Evolutionary conservation across 805 yeast genomes (phyloP).

Genomic region (Jamesozyma jinghongensis): DNA sequence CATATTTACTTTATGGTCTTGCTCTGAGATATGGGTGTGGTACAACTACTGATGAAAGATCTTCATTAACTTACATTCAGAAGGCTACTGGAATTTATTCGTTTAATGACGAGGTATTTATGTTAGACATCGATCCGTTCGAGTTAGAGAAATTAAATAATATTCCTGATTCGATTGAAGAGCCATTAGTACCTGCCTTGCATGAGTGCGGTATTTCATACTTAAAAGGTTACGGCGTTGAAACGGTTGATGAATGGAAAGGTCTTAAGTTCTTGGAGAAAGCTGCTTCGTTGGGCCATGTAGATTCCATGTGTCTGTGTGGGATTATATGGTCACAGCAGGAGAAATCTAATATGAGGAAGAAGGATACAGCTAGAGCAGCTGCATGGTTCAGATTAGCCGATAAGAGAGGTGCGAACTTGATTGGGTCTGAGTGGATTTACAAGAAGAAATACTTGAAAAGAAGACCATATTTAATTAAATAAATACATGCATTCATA

Average conservation of each 20-base stretch:
- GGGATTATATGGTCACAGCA: constrained; percentile 54
- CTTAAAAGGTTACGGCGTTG: constrained; percentile 47
- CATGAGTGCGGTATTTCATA: constrained; percentile 55
- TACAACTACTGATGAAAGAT: constrained; percentile 43
- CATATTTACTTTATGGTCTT: constrained; percentile 60
- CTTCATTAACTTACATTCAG: constrained; percentile 52
- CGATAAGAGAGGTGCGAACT: constrained; percentile 49
- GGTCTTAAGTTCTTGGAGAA: constrained; percentile 54
- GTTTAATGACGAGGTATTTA: constrained; percentile 17
- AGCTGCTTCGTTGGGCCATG: constrained; percentile 59
- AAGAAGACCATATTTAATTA: background rate
- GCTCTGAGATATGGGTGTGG: constrained; percentile 66
- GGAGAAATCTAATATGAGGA: constrained; percentile 38
- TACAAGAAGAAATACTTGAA: constrained; percentile 56
- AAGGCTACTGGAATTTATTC: constrained; percentile 38
- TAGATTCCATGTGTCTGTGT: constrained; percentile 59
- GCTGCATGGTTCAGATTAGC: constrained; percentile 65
- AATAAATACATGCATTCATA: background rate
- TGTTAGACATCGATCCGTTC: constrained; percentile 29
- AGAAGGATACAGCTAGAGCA: constrained; percentile 51
- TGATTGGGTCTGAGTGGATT: constrained; percentile 68
- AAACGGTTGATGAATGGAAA: constrained; percentile 38
- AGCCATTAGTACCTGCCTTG: constrained; percentile 41
- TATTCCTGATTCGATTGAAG: constrained; percentile 33
- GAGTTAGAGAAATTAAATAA: constrained; percentile 18